These are phyloP conservation scores for Gastrodia elata DNA, from an alignment of 106 monocot genomes.

Conservation along the genomic window DNA sequence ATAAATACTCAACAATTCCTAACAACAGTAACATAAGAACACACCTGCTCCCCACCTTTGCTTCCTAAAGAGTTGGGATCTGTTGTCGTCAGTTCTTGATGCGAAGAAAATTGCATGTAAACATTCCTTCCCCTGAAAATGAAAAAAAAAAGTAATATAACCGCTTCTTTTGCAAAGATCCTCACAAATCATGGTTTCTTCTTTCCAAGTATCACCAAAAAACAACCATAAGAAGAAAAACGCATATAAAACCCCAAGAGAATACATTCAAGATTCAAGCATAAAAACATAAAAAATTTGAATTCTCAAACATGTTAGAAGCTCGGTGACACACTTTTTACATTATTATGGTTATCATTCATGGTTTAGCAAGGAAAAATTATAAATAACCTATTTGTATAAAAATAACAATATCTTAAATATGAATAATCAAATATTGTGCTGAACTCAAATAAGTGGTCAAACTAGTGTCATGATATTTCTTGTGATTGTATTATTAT, in stretches of 20 bases:
- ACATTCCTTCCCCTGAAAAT: slow-evolving; percentile 65
- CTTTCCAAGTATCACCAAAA: not conserved
- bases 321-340: too few relatives aligned
- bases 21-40: not conserved
- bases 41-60: slow-evolving; percentile 57
- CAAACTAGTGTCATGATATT: not conserved
- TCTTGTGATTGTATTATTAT: not conserved
- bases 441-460: not conserved
- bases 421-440: not conserved
- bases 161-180: not conserved
- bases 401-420: not conserved
- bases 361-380: not conserved
- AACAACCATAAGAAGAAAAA: not conserved
- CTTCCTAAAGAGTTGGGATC: slow-evolving; percentile 55
- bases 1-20: not conserved
- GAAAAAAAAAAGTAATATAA: not conserved
- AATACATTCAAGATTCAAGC: too few relatives aligned
- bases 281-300: too few relatives aligned
- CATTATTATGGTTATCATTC: not conserved
- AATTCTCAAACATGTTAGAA: too few relatives aligned
- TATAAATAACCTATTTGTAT: not conserved
- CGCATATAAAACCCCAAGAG: not conserved
- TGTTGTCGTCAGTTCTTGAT: slow-evolving; percentile 64
- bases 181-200: not conserved
- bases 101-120: slow-evolving; percentile 82